These are phyloP conservation scores for Calophaca sinica DNA, from an alignment of 306 rosid species.

Conservation along the genomic window DNA sequence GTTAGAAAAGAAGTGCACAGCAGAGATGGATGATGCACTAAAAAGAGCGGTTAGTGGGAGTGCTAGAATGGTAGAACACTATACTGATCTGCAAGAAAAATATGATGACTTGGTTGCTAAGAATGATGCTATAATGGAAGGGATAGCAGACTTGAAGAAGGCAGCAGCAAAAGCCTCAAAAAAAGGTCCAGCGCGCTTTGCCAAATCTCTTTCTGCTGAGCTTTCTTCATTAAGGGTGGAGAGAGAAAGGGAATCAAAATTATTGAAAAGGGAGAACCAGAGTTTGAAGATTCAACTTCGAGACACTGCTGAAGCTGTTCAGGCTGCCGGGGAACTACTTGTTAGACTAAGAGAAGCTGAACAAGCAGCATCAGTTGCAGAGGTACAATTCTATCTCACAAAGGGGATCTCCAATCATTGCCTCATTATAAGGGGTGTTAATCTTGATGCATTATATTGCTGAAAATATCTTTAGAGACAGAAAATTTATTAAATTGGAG, in stretches of 20 bases:
- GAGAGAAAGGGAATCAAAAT: slow-evolving; percentile 84
- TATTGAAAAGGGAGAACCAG: slow-evolving; percentile 83
- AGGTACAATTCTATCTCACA: slow-evolving; percentile 56
- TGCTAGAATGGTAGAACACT: slow-evolving; percentile 93
- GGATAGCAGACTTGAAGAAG: slow-evolving; percentile 88
- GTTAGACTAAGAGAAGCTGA: slow-evolving; percentile 95
- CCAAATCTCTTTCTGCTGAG: slow-evolving; percentile 86
- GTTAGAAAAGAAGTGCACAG: slow-evolving; percentile 72
- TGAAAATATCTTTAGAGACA: not conserved
- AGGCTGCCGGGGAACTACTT: slow-evolving; percentile 97
- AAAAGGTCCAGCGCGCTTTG: slow-evolving; percentile 86
- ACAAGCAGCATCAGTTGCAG: slow-evolving; percentile 72
- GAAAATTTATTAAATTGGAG: not conserved
- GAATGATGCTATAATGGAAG: slow-evolving; percentile 84
- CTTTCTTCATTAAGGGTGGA: slow-evolving; percentile 85
- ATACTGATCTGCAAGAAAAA: slow-evolving; percentile 91
- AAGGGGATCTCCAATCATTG: slow-evolving; percentile 6
- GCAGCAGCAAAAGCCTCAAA: slow-evolving; percentile 86
- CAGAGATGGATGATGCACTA: slow-evolving; percentile 85
- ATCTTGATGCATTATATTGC: not conserved
- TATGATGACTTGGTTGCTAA: slow-evolving; percentile 76
- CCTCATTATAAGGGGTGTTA: not conserved
- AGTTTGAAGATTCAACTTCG: slow-evolving; percentile 82
- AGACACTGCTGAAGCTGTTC: slow-evolving; percentile 99
- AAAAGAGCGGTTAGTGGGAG: slow-evolving; percentile 85